These are phyloP conservation scores for Linnemannia exigua DNA, from an alignment of 192 early-diverging fungal genomes.

Conservation along the genomic window DNA sequence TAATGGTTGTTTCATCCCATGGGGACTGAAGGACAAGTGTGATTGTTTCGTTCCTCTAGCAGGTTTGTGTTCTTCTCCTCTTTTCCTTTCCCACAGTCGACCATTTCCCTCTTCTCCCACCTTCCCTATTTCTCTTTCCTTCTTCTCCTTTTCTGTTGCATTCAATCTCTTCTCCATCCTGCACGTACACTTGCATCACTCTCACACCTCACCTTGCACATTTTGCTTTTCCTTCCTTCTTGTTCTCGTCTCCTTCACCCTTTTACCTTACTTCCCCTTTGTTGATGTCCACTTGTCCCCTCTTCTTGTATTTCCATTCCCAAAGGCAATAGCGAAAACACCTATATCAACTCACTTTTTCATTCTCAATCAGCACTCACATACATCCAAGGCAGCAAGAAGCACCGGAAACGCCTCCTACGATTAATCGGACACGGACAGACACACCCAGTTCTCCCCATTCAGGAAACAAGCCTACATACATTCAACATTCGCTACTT, in stretches of 20 bases:
- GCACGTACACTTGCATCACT: not conserved
- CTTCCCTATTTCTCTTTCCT: not conserved
- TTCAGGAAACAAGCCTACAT: not conserved
- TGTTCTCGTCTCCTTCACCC: not conserved
- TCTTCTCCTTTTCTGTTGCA: not conserved
- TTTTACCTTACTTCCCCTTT: not conserved
- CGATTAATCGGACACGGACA: too few relatives aligned
- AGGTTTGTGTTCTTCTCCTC: not conserved
- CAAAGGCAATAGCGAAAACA: not conserved
- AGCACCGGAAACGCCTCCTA: too few relatives aligned
- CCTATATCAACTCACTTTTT: too few relatives aligned
- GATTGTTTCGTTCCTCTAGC: not conserved
- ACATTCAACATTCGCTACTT: not conserved
- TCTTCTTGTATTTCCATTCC: not conserved
- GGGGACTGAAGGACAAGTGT: not conserved
- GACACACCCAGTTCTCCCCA: not conserved
- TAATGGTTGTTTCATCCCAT: not conserved
- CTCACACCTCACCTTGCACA: not conserved
- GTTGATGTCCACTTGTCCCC: too few relatives aligned
- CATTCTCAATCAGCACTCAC: not conserved
- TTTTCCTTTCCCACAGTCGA: not conserved
- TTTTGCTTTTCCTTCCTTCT: not conserved
- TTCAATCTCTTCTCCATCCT: not conserved
- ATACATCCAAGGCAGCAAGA: not conserved
- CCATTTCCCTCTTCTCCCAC: not conserved